These are phyloP conservation scores for Vanrija humicola DNA, from an alignment of 1,284 basidiomycete species.

Conservation along the genomic window DNA sequence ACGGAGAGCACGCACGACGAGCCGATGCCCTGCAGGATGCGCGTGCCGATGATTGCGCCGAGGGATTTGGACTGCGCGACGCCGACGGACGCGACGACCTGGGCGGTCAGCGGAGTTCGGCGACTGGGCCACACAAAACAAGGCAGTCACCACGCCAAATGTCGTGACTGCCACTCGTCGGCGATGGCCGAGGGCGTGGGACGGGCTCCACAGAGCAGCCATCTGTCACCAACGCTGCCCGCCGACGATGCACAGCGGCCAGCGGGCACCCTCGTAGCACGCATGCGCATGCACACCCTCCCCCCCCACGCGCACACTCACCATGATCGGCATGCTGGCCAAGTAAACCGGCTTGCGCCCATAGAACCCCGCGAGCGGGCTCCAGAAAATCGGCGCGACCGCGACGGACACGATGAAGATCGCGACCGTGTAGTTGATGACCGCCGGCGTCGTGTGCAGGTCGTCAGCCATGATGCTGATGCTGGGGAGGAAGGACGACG, in stretches of 20 bases:
- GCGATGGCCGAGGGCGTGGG: too few species aligned
- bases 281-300: too few species aligned
- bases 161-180: neutral
- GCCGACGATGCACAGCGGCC: too few species aligned
- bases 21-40: slow-evolving; percentile 61
- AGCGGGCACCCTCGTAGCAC: too few species aligned
- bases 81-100: slow-evolving; percentile 56
- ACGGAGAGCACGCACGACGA: slow-evolving; percentile 55
- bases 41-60: slow-evolving; percentile 57
- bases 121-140: neutral
- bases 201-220: too few species aligned
- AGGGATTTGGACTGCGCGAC: slow-evolving; percentile 56
- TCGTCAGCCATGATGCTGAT: slow-evolving; percentile 65
- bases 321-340: slow-evolving; percentile 59
- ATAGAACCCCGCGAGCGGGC: slow-evolving; percentile 56
- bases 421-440: slow-evolving; percentile 57
- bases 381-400: slow-evolving; percentile 54
- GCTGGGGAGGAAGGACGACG: slow-evolving; percentile 64
- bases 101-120: neutral
- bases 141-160: neutral
- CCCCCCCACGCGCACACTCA: slow-evolving; percentile 14
- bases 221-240: too few species aligned
- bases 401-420: slow-evolving; percentile 51
- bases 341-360: slow-evolving; percentile 63
- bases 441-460: slow-evolving; percentile 55